Evolutionary conservation across 2,329 filamentous ascomycete species (phyloP), one percentile per base, ranked within the genome.

Genomic region (Colletotrichum sp.): DNA sequence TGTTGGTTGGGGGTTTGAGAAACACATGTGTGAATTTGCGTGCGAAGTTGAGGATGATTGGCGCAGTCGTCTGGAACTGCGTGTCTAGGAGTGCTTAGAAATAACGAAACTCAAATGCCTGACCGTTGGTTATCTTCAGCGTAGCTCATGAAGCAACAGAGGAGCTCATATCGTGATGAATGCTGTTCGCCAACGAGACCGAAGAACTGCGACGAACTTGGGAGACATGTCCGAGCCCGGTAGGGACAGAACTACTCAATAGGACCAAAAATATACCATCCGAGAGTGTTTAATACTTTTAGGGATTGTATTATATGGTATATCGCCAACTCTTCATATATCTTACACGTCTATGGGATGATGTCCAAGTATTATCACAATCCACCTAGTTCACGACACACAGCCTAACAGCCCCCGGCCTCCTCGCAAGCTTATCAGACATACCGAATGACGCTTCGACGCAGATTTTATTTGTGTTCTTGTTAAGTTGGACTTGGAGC

Each of bases 151-250:
- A 21, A 0, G 43, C n/a, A 21, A 21, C n/a, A 21, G 6, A 13
- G n/a, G 43, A 2, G 2, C 43, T 1, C 10, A 21, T 13, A 48
- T 48, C 10, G 0, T 48, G 43, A 48, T 13, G n/a, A 13, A 48
- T 21, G 43, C n/a, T 13, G 43, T 48, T 21, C 43, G 12, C 0
- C 43, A 48, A 3, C 10, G 10, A 21, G 43, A 13, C n/a, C 2
- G 10, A 5, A 3, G 3, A 48, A 48, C 43, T 48, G 43, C 3
- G n/a, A 48, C 10, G 10, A 48, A 13, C n/a, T 48, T 48, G 43
- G 0, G n/a, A 8, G 2, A 21, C 43, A 48, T 48, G n/a, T 4
- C 0, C n/a, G 10, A n/a, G 43, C 1, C 2, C 18, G n/a, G n/a
- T 5, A 38, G 16, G 3, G 8, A 0, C 8, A 38, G 3, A 38